Evolutionary conservation across 495 filamentous ascomycete species (phyloP).

Genomic region (Cryomyces antarcticus): DNA sequence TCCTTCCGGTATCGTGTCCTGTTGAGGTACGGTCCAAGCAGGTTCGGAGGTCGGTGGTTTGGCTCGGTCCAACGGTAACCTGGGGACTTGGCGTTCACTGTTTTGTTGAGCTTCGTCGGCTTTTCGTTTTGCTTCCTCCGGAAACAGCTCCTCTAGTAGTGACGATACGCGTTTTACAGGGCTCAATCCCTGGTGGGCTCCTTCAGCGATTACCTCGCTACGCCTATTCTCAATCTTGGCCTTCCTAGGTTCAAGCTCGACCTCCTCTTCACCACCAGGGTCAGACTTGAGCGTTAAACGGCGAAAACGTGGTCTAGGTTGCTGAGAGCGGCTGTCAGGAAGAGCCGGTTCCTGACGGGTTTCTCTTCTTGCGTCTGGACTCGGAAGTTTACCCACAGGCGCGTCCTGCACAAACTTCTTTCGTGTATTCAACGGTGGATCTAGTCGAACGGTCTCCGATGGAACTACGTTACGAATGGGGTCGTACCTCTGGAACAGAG

Average conservation of each 20-base stretch:
- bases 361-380: no score
- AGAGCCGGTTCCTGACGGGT: no score
- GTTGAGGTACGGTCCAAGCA: not conserved
- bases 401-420: no score
- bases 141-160: slow-evolving; percentile 38
- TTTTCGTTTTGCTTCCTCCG: slow-evolving; percentile 22
- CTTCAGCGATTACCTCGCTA: slow-evolving; percentile 5
- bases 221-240: not conserved
- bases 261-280: not conserved
- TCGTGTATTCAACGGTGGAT: no score
- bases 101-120: slow-evolving; percentile 1
- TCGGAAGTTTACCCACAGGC: no score
- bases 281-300: not conserved
- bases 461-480: no score
- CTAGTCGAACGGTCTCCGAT: no score
- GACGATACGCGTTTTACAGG: slow-evolving; percentile 8
- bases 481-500: no score
- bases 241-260: not conserved
- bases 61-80: slow-evolving; percentile 10
- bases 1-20: not conserved
- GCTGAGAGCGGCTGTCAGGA: not conserved
- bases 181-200: slow-evolving; percentile 1
- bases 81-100: slow-evolving; percentile 10
- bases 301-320: not conserved
- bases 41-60: not conserved